A percentile compares a stretch with the other conserved stretches of the same genome.
phyloP scores from a whole-genome alignment of 169 alveolate genomes.

The Plasmodium gallinaceum region DNA sequence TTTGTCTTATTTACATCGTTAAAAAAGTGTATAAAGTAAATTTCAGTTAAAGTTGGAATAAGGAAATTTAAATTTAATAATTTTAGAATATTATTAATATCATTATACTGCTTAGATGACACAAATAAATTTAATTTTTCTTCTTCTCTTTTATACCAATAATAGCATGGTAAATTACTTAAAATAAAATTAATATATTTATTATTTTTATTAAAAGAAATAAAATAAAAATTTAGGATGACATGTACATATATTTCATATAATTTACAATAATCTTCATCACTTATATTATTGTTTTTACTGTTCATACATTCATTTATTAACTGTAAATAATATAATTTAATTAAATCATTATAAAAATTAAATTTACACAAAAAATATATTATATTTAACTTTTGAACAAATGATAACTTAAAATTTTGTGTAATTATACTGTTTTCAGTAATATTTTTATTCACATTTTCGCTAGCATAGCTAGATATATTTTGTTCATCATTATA shows the following conservation, averaged over 20 bases:
- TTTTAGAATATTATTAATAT: slow-evolving; percentile 48
- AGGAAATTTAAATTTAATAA: slow-evolving; percentile 65
- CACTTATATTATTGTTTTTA: slow-evolving; percentile 14
- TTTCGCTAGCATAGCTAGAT: background rate
- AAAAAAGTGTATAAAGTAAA: slow-evolving; percentile 70
- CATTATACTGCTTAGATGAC: slow-evolving; percentile 42
- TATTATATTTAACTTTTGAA: slow-evolving; percentile 53
- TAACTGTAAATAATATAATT: slow-evolving; percentile 47
- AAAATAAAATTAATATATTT: slow-evolving; percentile 70
- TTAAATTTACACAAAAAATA: slow-evolving; percentile 64
- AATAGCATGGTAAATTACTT: slow-evolving; percentile 70
- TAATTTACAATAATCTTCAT: slow-evolving; percentile 71
- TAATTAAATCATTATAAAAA: slow-evolving; percentile 55
- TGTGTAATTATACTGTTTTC: slow-evolving; percentile 13
- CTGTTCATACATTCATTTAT: slow-evolving; percentile 40
- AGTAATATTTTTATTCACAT: background rate
- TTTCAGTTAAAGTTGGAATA: slow-evolving; percentile 73
- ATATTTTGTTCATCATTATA: background rate
- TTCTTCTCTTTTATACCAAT: slow-evolving; percentile 77
- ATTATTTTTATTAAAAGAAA: slow-evolving; percentile 75
- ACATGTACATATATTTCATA: slow-evolving; percentile 74
- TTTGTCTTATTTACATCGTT: slow-evolving; percentile 48
- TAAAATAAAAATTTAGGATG: slow-evolving; percentile 73
- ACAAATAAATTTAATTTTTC: slow-evolving; percentile 67
- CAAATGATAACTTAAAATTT: slow-evolving; percentile 21